phyloP scores from a whole-genome alignment of 495 filamentous ascomycete genomes.

The Patellaria atrata region DNA sequence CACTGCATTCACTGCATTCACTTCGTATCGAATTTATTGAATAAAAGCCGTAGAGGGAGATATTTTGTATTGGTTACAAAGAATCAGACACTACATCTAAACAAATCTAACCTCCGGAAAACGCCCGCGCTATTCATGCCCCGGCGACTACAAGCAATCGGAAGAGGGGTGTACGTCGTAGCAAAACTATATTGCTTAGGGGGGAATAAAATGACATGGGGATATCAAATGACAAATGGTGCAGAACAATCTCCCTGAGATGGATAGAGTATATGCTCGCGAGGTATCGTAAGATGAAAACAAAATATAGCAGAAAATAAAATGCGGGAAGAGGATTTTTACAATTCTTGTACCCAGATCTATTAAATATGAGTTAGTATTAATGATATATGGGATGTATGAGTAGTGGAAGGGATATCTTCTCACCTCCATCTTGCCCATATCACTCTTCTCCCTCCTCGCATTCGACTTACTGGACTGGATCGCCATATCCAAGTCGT shows the following conservation, averaged over 20 bases:
- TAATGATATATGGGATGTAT: not conserved
- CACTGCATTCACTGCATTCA: too few species aligned
- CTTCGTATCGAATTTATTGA: too few species aligned
- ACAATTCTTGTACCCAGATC: constrained; percentile 23
- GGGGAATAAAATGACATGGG: not conserved
- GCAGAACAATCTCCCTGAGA: not conserved
- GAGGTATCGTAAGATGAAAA: not conserved
- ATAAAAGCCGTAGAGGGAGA: too few species aligned
- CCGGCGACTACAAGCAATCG: too few species aligned
- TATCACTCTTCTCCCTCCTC: constrained; percentile 57
- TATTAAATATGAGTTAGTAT: constrained; percentile 7
- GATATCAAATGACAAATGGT: not conserved
- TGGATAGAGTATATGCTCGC: not conserved
- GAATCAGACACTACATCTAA: too few species aligned
- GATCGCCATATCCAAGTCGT: constrained; percentile 83
- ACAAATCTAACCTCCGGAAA: too few species aligned
- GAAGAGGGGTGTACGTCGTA: too few species aligned
- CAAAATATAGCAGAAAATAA: not conserved
- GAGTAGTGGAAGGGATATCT: constrained; percentile 10
- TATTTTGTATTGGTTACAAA: too few species aligned
- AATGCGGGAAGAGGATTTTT: constrained; percentile 9
- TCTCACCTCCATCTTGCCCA: constrained; percentile 93
- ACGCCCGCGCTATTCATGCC: too few species aligned
- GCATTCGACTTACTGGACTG: constrained; percentile 50
- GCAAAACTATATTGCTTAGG: constrained; percentile 1